A percentile compares a stretch with the other conserved stretches of the same genome.
These are phyloP conservation scores for Pseudozyma pruni DNA, from an alignment of 1,284 basidiomycete genomes.

Conservation along the genomic window DNA sequence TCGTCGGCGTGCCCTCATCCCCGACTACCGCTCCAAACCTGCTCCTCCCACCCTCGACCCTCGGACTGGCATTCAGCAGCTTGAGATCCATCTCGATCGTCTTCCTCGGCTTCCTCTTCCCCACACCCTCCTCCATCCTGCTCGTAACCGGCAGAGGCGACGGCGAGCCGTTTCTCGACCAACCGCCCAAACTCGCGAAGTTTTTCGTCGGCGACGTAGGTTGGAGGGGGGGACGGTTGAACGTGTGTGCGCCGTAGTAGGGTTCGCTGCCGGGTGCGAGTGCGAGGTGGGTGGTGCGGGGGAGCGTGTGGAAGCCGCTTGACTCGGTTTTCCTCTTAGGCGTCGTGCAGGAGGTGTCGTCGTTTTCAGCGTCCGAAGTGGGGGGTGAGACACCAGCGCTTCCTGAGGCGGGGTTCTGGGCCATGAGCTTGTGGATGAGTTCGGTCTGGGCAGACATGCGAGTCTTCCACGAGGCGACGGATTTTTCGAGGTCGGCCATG, in stretches of 20 bases:
- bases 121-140: background rate
- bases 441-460: slow-evolving; percentile 53
- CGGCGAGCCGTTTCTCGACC: slow-evolving; percentile 22
- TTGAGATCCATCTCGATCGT: slow-evolving; percentile 60
- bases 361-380: slow-evolving; percentile 18
- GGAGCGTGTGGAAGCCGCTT: slow-evolving; percentile 8
- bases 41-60: slow-evolving; percentile 31
- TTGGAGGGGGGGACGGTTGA: slow-evolving; percentile 44
- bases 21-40: slow-evolving; percentile 8
- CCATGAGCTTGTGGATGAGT: slow-evolving; percentile 51
- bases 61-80: slow-evolving; percentile 38
- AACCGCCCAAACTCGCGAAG: slow-evolving; percentile 1
- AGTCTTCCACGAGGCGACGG: slow-evolving; percentile 57
- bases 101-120: slow-evolving; percentile 38
- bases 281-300: slow-evolving; percentile 33
- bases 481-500: slow-evolving; percentile 59
- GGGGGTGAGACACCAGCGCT: slow-evolving; percentile 11
- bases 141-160: slow-evolving; percentile 39
- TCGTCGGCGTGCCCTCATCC: slow-evolving; percentile 22
- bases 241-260: slow-evolving; percentile 58
- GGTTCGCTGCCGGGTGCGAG: slow-evolving; percentile 24
- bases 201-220: slow-evolving; percentile 35
- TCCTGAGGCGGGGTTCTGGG: slow-evolving; percentile 4
- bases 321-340: background rate
- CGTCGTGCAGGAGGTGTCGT: slow-evolving; percentile 9